phyloP scores from a whole-genome alignment of 148 eudicot species.

The Fagopyrum homotropicum region DNA sequence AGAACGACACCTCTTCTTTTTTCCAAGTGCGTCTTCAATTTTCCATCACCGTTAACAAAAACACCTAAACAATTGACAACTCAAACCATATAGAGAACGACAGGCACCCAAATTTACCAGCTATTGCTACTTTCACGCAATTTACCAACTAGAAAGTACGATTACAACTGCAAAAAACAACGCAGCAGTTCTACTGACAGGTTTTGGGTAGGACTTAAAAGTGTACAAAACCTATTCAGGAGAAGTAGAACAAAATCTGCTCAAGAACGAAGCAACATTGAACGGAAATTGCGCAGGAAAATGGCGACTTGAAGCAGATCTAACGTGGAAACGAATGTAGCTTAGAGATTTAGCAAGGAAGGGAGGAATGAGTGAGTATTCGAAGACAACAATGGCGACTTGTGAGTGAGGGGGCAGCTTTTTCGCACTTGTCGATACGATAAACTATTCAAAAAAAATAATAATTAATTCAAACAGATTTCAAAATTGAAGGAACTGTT shows the following conservation, averaged over 20 bases:
- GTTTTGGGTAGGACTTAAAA: background rate
- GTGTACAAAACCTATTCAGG: background rate
- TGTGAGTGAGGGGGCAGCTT: background rate
- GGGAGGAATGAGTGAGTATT: background rate
- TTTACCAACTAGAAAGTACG: background rate
- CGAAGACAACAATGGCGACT: background rate
- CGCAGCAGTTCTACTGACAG: background rate
- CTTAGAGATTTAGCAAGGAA: background rate
- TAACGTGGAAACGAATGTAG: background rate
- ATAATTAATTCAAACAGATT: background rate
- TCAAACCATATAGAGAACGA: background rate
- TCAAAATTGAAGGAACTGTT: background rate
- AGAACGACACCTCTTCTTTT: slow-evolving; percentile 7
- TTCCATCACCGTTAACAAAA: slow-evolving; percentile 9
- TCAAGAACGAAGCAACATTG: background rate
- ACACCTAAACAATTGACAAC: background rate
- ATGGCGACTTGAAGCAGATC: background rate
- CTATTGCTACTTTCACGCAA: background rate
- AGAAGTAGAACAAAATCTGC: background rate
- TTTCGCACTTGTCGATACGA: background rate
- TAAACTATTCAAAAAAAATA: background rate
- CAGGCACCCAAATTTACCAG: slow-evolving; percentile 3
- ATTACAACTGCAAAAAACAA: background rate
- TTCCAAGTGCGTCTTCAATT: slow-evolving; percentile 11
- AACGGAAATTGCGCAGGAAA: background rate